Base-by-base conservation (phyloP, 2,329 filamentous ascomycete species). In the Xylaria arbuscula region DNA sequence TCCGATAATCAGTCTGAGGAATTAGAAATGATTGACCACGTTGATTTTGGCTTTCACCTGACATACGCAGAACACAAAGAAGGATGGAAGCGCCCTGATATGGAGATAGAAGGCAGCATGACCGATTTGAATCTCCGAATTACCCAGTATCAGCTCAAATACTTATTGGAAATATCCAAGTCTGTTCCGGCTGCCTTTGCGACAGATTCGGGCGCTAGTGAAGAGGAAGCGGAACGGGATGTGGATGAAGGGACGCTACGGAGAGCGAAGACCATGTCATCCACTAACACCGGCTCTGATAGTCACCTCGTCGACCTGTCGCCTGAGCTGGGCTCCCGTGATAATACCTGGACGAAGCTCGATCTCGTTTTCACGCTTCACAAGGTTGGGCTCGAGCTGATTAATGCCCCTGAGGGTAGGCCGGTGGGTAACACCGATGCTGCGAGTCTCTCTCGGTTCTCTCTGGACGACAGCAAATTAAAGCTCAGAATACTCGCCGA, bases 401-500 rank as follows among this genome's bases (percentile, higher is more conserved):
- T 98, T 65, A 88, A 93, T 70, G 93, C 92, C 1, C 86, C 90
- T 45, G 89, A 93, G 53, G 87, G 91, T 65, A 87, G 90, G 73
- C 94, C 95, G 0, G 89, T 98, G n/a, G 90, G 90, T 1, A 88
- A 94, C 73, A 77, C 95, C 13, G 90, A 93, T 66, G 86, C 88
- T 15, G 92, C 93, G 1, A 98, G 96, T 74, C 82, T 99, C 13
- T 97, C 96, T 0, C 93, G 93, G 48, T 99, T 99, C 81, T 97
- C 95, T 13, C 86, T 99, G 42, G 96, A 99, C 75, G 91, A 97
- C 71, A 98, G 94, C 7, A 92, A 91, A 74, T 85, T 98, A 70
- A 99, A 98, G 83, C 87, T 97, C 9, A 90, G 94, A 32, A 96
- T 98, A 91, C 88, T 98, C 74, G 97, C 92, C 22, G 95, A 99